Evolutionary conservation across 2,329 filamentous ascomycete species (phyloP).

Genomic region (Polytolypa hystricis): DNA sequence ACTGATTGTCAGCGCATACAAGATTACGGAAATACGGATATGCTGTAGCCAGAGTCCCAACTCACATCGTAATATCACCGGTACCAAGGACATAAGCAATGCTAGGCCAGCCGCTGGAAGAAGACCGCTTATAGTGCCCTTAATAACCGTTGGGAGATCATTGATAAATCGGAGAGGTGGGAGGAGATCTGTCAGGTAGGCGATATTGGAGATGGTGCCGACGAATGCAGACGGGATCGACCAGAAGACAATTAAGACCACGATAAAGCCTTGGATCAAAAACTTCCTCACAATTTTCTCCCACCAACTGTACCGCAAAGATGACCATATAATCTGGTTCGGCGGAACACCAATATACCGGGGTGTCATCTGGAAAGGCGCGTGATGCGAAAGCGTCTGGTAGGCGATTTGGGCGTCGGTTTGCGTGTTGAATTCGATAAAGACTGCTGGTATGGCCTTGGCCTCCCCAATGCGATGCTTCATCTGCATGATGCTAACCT

Average conservation of each 20-base stretch:
- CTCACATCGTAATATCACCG: slow-evolving; percentile 65
- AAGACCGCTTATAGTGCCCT: slow-evolving; percentile 74
- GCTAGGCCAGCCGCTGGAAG: slow-evolving; percentile 69
- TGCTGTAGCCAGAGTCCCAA: too few species aligned
- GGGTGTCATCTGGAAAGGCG: slow-evolving; percentile 77
- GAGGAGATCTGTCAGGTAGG: slow-evolving; percentile 44
- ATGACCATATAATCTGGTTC: slow-evolving; percentile 77
- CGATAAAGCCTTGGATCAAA: slow-evolving; percentile 57
- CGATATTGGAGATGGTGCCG: slow-evolving; percentile 77
- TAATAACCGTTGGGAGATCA: slow-evolving; percentile 55
- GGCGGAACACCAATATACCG: slow-evolving; percentile 75
- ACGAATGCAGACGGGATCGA: slow-evolving; percentile 65
- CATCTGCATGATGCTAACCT: slow-evolving; percentile 55
- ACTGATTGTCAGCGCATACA: background rate
- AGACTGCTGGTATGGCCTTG: slow-evolving; percentile 62
- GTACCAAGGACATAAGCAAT: slow-evolving; percentile 76
- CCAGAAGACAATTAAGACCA: slow-evolving; percentile 79
- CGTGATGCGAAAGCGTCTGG: slow-evolving; percentile 75
- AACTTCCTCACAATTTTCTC: slow-evolving; percentile 64
- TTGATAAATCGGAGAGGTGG: slow-evolving; percentile 64
- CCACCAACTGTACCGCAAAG: slow-evolving; percentile 74
- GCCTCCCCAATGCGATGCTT: slow-evolving; percentile 53
- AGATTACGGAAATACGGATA: background rate
- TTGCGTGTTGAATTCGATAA: slow-evolving; percentile 78
- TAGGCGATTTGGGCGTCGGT: slow-evolving; percentile 74